Conservation (phyloP, 2,329 filamentous ascomycete species). For the Pseudogymnoascus sp. region DNA sequence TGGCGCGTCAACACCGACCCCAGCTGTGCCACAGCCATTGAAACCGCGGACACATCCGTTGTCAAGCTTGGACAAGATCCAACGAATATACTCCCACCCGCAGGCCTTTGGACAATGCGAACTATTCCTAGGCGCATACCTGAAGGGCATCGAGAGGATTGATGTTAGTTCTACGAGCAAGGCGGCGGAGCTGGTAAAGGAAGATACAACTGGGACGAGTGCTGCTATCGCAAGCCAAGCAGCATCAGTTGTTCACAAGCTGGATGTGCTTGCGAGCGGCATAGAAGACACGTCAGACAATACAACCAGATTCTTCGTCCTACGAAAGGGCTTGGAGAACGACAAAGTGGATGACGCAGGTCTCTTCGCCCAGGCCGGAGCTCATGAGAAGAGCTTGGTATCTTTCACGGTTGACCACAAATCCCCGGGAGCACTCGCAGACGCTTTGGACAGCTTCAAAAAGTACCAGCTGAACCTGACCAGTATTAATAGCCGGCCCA, state of each 20-base stretch:
- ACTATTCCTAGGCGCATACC: conserved; percentile 59
- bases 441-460: conserved; percentile 73
- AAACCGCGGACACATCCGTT: conserved; percentile 42
- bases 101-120: conserved; percentile 93
- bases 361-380: background rate
- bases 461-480: conserved; percentile 70
- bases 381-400: conserved; percentile 59
- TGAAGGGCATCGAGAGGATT: conserved; percentile 68
- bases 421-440: conserved; percentile 72
- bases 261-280: conserved; percentile 60
- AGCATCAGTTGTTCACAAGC: conserved; percentile 59
- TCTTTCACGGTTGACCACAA: conserved; percentile 76
- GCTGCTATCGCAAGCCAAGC: conserved; percentile 74
- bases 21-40: conserved; percentile 38
- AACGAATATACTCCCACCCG: conserved; percentile 81
- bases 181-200: conserved; percentile 69
- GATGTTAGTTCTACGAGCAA: conserved; percentile 81
- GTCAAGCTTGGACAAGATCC: conserved; percentile 52
- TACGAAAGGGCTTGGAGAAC: conserved; percentile 33
- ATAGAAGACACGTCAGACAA: conserved; percentile 72
- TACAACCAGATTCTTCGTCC: conserved; percentile 69
- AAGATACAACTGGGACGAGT: conserved; percentile 48
- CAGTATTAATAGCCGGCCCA: conserved; percentile 81
- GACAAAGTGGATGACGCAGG: conserved; percentile 14
- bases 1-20: conserved; percentile 41